Percentiles rank a stretch among this genome's conserved stretches.
Conservation (phyloP, 1,139 yeast species). For the Hanseniaspora uvarum region DNA sequence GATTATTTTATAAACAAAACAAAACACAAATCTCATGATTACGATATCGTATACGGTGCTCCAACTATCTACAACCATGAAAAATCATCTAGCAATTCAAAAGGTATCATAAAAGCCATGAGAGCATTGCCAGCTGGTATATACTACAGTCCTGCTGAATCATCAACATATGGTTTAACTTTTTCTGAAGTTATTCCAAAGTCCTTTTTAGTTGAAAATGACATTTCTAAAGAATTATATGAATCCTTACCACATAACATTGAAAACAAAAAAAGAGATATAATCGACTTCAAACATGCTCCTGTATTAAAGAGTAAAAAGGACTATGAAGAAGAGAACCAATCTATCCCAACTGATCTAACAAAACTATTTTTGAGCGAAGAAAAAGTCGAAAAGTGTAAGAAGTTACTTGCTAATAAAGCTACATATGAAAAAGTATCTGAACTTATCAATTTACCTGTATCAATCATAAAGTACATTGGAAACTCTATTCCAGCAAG, state of each 20-base stretch:
- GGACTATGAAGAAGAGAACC: constrained; percentile 17
- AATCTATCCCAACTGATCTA: not conserved
- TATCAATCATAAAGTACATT: not conserved
- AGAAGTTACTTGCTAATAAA: not conserved
- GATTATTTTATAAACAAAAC: constrained; percentile 1
- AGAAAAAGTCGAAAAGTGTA: not conserved
- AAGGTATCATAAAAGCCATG: constrained; percentile 28
- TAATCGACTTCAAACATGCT: constrained; percentile 22
- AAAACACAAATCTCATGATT: not conserved
- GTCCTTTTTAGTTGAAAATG: constrained; percentile 28
- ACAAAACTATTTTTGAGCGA: not conserved
- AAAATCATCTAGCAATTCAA: constrained; percentile 29
- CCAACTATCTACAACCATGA: constrained; percentile 29
- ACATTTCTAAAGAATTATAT: constrained; percentile 24
- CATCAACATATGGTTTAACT: constrained; percentile 29
- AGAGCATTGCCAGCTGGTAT: constrained; percentile 26
- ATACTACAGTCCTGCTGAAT: constrained; percentile 28
- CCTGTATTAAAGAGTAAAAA: constrained; percentile 24
- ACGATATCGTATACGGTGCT: constrained; percentile 12
- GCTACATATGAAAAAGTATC: not conserved
- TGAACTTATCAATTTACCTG: not conserved
- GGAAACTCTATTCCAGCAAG: not conserved
- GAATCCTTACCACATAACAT: constrained; percentile 18
- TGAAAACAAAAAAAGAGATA: constrained; percentile 20
- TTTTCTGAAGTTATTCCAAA: constrained; percentile 31